Conservation (phyloP, 768 basidiomycete genomes). For the Lactifluus volemus region DNA sequence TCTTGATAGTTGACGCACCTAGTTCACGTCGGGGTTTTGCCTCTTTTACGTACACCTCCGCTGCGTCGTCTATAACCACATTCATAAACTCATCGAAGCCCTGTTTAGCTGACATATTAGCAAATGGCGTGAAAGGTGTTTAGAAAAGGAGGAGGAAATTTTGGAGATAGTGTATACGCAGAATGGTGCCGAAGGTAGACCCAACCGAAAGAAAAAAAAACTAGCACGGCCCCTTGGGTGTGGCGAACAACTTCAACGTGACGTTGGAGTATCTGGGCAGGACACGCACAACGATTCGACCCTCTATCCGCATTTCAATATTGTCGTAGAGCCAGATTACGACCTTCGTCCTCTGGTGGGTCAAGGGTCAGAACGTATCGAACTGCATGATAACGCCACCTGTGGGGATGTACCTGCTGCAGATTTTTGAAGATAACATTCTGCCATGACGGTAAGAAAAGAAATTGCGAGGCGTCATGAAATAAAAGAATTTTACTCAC, state of each 20-base stretch:
- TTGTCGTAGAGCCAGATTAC: constrained; percentile 97
- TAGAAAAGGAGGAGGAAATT: constrained; percentile 7
- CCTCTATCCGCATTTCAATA: constrained; percentile 93
- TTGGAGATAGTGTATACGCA: neutral
- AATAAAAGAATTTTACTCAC: constrained; percentile 40
- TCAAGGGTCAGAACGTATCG: constrained; percentile 11
- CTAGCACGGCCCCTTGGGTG: constrained; percentile 29
- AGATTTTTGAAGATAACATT: constrained; percentile 99
- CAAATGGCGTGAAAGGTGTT: neutral
- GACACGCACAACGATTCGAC: constrained; percentile 81
- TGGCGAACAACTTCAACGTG: constrained; percentile 33
- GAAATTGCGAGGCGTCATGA: constrained; percentile 12
- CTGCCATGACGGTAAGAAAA: constrained; percentile 31
- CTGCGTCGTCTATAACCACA: constrained; percentile 86
- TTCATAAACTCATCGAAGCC: constrained; percentile 99
- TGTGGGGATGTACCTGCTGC: constrained; percentile 50
- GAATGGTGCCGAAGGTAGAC: neutral
- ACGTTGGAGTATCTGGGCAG: constrained; percentile 24
- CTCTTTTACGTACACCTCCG: constrained; percentile 87
- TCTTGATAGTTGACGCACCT: constrained; percentile 41
- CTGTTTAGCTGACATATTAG: constrained; percentile 34
- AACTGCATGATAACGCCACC: neutral
- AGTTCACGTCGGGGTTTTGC: constrained; percentile 77
- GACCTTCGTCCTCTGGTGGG: constrained; percentile 64
- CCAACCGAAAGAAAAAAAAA: neutral